A percentile compares a stretch with the other conserved stretches of the same genome.
phyloP scores from a whole-genome alignment of 2,329 filamentous ascomycete genomes.

The Nemania sp. region DNA sequence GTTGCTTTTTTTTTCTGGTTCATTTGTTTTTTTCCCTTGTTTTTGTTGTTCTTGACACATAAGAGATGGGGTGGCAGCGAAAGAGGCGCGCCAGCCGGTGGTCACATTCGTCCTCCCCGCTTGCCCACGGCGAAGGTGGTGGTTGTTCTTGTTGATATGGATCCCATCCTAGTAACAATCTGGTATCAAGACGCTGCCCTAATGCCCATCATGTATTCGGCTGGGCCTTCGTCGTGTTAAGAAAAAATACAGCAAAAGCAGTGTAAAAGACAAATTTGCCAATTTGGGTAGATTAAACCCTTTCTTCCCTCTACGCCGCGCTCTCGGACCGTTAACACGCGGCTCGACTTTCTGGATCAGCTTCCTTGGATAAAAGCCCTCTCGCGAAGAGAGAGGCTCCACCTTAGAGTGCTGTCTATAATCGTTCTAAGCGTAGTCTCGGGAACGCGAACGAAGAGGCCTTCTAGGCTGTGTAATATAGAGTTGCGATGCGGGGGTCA shows the following conservation, averaged over 20 bases:
- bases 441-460: slow-evolving; percentile 32
- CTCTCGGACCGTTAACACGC: slow-evolving; percentile 27
- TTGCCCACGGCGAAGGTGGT: slow-evolving; percentile 35
- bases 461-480: slow-evolving; percentile 32
- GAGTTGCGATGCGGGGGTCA: slow-evolving; percentile 49
- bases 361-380: slow-evolving; percentile 13
- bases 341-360: slow-evolving; percentile 30
- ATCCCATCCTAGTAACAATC: slow-evolving; percentile 42
- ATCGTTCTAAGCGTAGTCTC: slow-evolving; percentile 17
- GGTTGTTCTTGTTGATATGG: slow-evolving; percentile 26
- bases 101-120: slow-evolving; percentile 47
- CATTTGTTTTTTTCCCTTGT: slow-evolving; percentile 32
- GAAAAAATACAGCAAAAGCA: slow-evolving; percentile 45
- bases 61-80: slow-evolving; percentile 51
- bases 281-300: slow-evolving; percentile 39
- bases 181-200: slow-evolving; percentile 37
- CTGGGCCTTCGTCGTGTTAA: slow-evolving; percentile 39
- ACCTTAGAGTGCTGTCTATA: slow-evolving; percentile 30
- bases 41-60: slow-evolving; percentile 45
- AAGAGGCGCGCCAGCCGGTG: slow-evolving; percentile 52
- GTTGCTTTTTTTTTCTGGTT: slow-evolving; percentile 30
- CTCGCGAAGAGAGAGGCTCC: slow-evolving; percentile 34
- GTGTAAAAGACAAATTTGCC: slow-evolving; percentile 45
- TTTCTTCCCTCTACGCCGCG: slow-evolving; percentile 40
- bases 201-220: slow-evolving; percentile 29